A percentile compares a stretch with the other conserved stretches of the same genome.
phyloP scores from a whole-genome alignment of 768 basidiomycete genomes.

The Podaxis sp. region DNA sequence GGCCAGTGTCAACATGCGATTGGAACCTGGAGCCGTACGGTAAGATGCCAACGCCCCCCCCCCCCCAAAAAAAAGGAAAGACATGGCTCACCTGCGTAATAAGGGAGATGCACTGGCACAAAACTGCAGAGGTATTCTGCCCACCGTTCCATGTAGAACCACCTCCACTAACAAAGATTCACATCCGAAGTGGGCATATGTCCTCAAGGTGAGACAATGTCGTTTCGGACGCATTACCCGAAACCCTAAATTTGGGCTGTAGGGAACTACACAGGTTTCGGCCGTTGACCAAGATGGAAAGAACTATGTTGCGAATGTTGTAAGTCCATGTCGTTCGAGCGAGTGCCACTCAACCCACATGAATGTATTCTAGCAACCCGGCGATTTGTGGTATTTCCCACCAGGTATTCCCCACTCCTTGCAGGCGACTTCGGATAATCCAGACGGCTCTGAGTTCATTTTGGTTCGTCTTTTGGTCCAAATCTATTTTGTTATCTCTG shows the following conservation, averaged over 20 bases:
- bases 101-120: constrained; percentile 55
- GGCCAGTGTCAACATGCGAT: constrained; percentile 49
- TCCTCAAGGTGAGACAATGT: constrained; percentile 31
- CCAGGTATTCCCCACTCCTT: constrained; percentile 52
- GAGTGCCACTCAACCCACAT: background rate
- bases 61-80: no score
- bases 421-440: constrained; percentile 42
- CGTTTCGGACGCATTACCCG: background rate
- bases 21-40: constrained; percentile 47
- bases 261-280: constrained; percentile 47
- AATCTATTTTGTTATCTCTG: background rate
- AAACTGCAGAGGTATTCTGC: constrained; percentile 34
- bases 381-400: constrained; percentile 56
- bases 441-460: constrained; percentile 47
- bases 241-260: background rate
- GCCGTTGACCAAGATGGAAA: constrained; percentile 43
- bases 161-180: constrained; percentile 4
- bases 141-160: background rate
- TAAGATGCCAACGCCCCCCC: constrained; percentile 13
- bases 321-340: constrained; percentile 20
- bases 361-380: constrained; percentile 27
- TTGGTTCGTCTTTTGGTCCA: constrained; percentile 26
- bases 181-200: constrained; percentile 42
- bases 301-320: constrained; percentile 47
- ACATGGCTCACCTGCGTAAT: background rate